Conservation (phyloP, 23 red algal genomes). For the Gracilariopsis chorda region DNA sequence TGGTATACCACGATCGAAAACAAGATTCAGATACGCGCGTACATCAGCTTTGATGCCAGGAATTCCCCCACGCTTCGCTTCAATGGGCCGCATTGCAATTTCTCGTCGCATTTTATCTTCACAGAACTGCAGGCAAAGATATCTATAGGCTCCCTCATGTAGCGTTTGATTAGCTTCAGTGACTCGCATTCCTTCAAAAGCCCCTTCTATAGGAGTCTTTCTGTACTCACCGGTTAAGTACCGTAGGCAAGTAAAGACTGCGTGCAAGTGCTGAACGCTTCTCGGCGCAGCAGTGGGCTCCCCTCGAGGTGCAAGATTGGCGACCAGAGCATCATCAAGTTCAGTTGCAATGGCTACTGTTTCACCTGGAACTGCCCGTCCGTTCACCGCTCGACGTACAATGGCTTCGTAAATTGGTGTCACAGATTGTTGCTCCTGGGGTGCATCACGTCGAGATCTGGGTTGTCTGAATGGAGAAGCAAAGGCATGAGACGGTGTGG, state of each 20-base stretch:
- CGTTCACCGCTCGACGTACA: constrained; percentile 24
- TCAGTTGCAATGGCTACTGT: constrained; percentile 27
- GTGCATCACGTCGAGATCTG: neutral
- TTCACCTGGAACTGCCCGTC: neutral
- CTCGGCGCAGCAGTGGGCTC: constrained; percentile 14
- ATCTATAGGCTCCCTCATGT: constrained; percentile 25
- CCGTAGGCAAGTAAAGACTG: constrained; percentile 47
- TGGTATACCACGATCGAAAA: constrained; percentile 54
- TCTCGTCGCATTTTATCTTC: constrained; percentile 67
- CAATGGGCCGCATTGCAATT: constrained; percentile 59
- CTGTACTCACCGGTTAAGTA: constrained; percentile 45
- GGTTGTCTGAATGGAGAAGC: constrained; percentile 53
- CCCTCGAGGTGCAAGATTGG: constrained; percentile 39
- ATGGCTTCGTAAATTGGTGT: constrained; percentile 57
- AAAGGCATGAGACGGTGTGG: constrained; percentile 16
- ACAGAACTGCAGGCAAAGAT: constrained; percentile 74
- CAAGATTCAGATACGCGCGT: constrained; percentile 76
- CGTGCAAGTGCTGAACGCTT: constrained; percentile 58
- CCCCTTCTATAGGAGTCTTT: neutral
- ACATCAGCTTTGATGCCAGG: constrained; percentile 79
- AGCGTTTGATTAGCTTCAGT: neutral
- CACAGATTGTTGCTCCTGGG: neutral
- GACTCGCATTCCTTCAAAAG: constrained; percentile 18
- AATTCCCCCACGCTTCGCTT: constrained; percentile 68
- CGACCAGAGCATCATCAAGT: constrained; percentile 31